Percentiles rank a stretch among this genome's conserved stretches.
Evolutionary conservation across 225 moss, liverwort and hornwort species (phyloP).

Genomic region (Climacium dendroides): DNA sequence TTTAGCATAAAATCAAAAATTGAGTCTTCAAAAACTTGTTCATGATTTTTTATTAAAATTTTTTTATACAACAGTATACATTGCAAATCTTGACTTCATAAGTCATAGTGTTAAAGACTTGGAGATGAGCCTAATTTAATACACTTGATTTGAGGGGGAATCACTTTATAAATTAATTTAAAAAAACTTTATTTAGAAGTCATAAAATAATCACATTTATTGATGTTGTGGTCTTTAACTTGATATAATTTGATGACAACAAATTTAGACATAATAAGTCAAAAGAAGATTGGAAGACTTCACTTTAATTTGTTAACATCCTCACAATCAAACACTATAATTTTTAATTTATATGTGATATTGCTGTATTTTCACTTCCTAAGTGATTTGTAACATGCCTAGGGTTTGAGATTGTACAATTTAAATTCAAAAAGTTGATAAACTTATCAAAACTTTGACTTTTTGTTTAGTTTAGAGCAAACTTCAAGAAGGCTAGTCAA

Average conservation of each 20-base stretch:
- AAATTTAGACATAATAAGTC: neutral
- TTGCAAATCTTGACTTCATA: neutral
- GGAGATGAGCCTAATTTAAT: neutral
- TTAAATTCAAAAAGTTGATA: neutral
- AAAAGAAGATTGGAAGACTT: neutral
- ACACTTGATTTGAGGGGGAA: accelerated
- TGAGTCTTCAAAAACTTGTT: neutral
- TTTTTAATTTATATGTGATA: neutral
- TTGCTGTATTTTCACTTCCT: neutral
- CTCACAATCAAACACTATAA: neutral
- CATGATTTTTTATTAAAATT: neutral
- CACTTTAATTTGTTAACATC: neutral
- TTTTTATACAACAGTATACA: accelerated
- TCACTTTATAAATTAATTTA: neutral
- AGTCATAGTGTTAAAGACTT: neutral
- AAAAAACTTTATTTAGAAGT: neutral
- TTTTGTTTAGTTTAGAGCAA: neutral
- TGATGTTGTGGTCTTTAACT: accelerated
- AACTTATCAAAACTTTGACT: neutral
- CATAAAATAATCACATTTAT: accelerated
- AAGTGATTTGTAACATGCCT: accelerated
- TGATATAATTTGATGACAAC: no score
- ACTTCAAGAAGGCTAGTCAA: neutral
- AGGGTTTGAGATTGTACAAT: neutral
- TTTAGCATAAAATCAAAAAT: neutral